Evolutionary conservation across 1,284 basidiomycete genomes (phyloP).

Genomic region (Puccinia novopanici): DNA sequence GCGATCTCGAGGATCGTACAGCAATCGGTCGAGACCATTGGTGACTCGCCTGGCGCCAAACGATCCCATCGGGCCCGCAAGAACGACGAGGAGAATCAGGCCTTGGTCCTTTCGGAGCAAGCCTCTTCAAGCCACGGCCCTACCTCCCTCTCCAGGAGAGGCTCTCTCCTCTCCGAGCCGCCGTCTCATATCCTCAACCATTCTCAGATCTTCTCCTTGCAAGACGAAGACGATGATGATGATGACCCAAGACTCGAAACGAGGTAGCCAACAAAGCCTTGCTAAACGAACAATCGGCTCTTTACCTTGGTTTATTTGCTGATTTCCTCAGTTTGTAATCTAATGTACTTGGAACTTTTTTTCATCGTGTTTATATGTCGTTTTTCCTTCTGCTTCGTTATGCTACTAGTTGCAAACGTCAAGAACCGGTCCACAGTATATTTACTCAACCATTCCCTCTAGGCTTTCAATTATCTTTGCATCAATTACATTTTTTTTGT

Average conservation of each 20-base stretch:
- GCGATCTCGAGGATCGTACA: background rate
- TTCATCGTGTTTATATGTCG: too few species aligned
- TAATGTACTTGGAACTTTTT: too few species aligned
- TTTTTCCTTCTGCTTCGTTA: too few species aligned
- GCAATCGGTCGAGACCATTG: background rate
- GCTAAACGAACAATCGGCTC: background rate
- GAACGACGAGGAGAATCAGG: background rate
- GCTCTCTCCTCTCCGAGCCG: background rate
- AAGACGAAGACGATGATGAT: conserved; percentile 18
- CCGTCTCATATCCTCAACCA: background rate
- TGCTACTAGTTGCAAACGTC: background rate
- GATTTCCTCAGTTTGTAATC: background rate
- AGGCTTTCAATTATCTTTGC: too few species aligned
- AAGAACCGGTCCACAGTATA: too few species aligned
- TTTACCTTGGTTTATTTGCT: background rate
- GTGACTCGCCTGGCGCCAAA: background rate
- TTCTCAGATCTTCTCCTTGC: conserved; percentile 21
- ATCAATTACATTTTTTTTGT: too few species aligned
- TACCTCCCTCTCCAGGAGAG: background rate
- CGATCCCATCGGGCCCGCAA: background rate
- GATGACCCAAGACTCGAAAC: background rate
- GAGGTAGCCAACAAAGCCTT: background rate
- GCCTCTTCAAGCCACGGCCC: background rate
- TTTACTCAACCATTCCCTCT: too few species aligned
- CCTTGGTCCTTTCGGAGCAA: background rate